Conservation (phyloP, 257 asterid genomes). For the Solanum tarapatanum region DNA sequence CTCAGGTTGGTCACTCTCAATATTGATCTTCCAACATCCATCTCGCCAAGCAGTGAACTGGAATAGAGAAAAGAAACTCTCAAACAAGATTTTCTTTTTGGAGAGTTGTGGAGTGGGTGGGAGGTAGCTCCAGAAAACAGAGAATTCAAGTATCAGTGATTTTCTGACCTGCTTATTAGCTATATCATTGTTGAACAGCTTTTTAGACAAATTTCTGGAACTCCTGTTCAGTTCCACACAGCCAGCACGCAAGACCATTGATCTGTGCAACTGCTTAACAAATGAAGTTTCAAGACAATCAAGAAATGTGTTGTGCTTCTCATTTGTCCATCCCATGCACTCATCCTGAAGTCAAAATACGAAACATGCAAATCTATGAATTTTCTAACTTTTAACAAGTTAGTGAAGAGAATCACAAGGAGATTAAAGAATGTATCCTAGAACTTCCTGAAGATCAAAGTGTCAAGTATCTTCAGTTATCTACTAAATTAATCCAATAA, state of each 20-base stretch:
- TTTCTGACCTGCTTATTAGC: conserved; percentile 35
- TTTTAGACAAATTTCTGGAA: conserved; percentile 3
- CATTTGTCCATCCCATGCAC: conserved; percentile 49
- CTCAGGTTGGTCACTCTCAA: conserved; percentile 14
- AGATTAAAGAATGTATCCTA: neutral
- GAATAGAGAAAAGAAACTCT: neutral
- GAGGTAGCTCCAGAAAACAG: neutral
- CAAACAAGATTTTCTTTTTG: neutral
- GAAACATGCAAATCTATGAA: neutral
- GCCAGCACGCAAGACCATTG: conserved; percentile 21
- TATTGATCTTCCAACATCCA: conserved; percentile 20
- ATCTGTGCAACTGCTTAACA: conserved; percentile 46
- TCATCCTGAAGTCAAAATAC: conserved; percentile 28
- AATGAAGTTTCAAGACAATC: conserved; percentile 63
- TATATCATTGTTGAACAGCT: conserved; percentile 8
- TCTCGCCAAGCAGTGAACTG: conserved; percentile 16
- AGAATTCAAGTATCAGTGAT: neutral
- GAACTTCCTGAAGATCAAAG: neutral
- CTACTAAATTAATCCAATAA: neutral
- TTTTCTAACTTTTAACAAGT: neutral
- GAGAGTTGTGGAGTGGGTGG: neutral
- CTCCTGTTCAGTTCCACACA: conserved; percentile 18
- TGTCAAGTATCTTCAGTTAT: neutral
- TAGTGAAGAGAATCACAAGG: neutral
- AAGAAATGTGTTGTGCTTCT: conserved; percentile 59